Evolutionary conservation across 1,284 basidiomycete species (phyloP), one percentile per base, ranked within the genome.

Genomic region (Violaceomyces palustris): DNA sequence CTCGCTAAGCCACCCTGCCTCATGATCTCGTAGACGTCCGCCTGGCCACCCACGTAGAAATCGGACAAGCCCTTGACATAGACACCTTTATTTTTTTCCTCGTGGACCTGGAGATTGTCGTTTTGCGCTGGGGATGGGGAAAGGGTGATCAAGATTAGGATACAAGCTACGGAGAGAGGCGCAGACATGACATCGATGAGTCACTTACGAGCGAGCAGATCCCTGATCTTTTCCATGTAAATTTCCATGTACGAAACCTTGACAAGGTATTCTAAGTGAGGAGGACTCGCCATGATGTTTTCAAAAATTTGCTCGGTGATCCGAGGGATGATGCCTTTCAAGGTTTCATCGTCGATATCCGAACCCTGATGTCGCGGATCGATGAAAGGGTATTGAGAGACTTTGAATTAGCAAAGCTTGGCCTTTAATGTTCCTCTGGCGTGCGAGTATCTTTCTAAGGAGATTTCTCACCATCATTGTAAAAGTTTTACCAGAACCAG

Each of bases 191-290:
- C n/a, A n/a, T n/a, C 21, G 38, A 6, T 21, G 12, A n/a, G 14
- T 9, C 18, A 81, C 90, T 74, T 75, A 96, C 92, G 94, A 47
- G 91, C 87, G 45, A 99, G 81, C 50, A 99, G 76, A 80, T 99
- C 94, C 47, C 93, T 83, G 65, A 99, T 92, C 60, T 85, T 83
- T 77, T 99, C 94, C 72, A 98, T 82, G 77, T 99, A 99, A 61
- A 99, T 98, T 75, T 99, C 94, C 91, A 99, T 96, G 75, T 98
- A 99, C 27, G 91, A 96, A 42, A 98, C 94, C 77, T 99, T 99
- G 75, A 99, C 94, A 46, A 97, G 83, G 75, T 98, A 99, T 75
- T 99, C 94, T 54, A 98, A 79, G 73, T 90, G 88, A 30, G 88
- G 82, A 64, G 97, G 93, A 44, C 92, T 94, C 64, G 88, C 83